These are phyloP conservation scores for Beauveria medogensis DNA, from an alignment of 2,329 filamentous ascomycete species.

Conservation along the genomic window DNA sequence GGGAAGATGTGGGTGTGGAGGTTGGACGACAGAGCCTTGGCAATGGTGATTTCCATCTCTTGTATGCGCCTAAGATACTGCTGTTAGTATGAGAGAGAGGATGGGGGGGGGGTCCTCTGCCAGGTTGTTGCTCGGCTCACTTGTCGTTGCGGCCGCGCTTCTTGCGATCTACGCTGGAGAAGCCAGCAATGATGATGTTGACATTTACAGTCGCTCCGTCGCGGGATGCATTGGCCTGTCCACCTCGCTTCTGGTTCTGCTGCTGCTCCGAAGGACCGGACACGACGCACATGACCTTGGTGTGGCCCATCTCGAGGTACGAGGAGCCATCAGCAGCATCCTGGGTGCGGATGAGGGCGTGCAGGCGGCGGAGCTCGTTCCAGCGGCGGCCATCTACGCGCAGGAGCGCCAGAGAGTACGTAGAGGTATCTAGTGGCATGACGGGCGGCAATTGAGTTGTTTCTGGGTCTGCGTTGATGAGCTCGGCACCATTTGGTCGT, in stretches of 20 bases:
- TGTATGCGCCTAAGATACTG: constrained; percentile 55
- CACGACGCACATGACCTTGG: constrained; percentile 90
- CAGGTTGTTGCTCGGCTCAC: constrained; percentile 36
- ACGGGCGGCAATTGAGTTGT: too few species aligned
- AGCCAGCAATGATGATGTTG: constrained; percentile 78
- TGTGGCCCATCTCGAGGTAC: constrained; percentile 96
- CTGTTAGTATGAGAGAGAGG: background rate
- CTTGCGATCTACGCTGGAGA: constrained; percentile 80
- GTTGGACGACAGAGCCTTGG: constrained; percentile 65
- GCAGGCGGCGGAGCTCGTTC: constrained; percentile 89
- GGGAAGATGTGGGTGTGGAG: constrained; percentile 85
- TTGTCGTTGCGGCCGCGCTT: constrained; percentile 68
- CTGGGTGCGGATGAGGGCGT: constrained; percentile 86
- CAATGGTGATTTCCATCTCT: constrained; percentile 74
- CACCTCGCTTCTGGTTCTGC: constrained; percentile 17
- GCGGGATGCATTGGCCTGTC: constrained; percentile 37
- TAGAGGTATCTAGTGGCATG: constrained; percentile 94
- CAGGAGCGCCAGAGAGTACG: constrained; percentile 78
- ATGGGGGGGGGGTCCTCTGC: too few species aligned
- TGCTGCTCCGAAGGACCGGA: constrained; percentile 69
- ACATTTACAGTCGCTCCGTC: constrained; percentile 58
- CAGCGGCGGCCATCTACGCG: constrained; percentile 81
- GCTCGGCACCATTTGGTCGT: too few species aligned
- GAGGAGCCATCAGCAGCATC: constrained; percentile 86
- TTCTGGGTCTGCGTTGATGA: too few species aligned